A percentile compares a stretch with the other conserved stretches of the same genome.
Evolutionary conservation across 352 stramenopile species (phyloP).

Genomic region (Globisporangium heterothallicum): DNA sequence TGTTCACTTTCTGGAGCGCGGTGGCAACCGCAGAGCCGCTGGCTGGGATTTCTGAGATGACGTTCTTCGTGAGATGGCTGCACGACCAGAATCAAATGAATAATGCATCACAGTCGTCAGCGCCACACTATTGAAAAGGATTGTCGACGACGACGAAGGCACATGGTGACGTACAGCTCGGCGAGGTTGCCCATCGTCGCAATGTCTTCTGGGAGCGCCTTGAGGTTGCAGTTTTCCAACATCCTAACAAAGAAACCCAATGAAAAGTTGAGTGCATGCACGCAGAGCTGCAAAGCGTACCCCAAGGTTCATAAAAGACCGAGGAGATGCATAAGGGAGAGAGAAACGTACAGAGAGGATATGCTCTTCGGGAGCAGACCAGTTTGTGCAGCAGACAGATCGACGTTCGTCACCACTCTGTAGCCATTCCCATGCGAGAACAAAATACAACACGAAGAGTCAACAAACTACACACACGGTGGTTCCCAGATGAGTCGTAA

Average conservation of each 20-base stretch:
- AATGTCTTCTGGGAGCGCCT: constrained; percentile 38
- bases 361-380: constrained; percentile 50
- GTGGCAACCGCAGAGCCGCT: constrained; percentile 27
- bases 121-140: too few species aligned
- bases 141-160: too few species aligned
- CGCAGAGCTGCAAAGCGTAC: neutral
- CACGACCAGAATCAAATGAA: too few species aligned
- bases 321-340: neutral
- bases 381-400: constrained; percentile 37
- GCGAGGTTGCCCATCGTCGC: constrained; percentile 43
- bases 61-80: constrained; percentile 60
- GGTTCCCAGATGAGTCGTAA: too few species aligned
- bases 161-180: constrained; percentile 32
- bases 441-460: neutral
- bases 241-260: too few species aligned
- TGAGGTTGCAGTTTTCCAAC: constrained; percentile 74
- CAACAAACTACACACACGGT: too few species aligned
- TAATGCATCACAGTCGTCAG: too few species aligned
- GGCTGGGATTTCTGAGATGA: constrained; percentile 29
- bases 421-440: neutral
- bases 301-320: neutral
- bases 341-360: constrained; percentile 23
- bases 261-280: too few species aligned
- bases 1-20: constrained; percentile 36
- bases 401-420: constrained; percentile 56